Percentiles rank a stretch among this genome's conserved stretches.
Conservation (phyloP, 2,329 filamentous ascomycete genomes). For the Teratosphaeria viscida region DNA sequence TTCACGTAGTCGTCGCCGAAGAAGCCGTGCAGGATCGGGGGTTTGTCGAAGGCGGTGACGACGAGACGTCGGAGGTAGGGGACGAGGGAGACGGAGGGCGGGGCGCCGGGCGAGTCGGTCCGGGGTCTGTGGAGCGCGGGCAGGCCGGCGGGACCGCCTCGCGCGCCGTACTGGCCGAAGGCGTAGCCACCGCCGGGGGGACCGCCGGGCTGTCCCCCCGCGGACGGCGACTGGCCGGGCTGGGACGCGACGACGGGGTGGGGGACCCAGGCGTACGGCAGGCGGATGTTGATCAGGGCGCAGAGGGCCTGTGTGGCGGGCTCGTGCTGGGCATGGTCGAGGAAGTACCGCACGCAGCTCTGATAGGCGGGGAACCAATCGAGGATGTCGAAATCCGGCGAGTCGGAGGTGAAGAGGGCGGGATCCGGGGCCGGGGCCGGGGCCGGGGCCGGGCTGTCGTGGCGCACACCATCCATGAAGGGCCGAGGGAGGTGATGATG, state of each 20-base stretch:
- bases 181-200: constrained; percentile 1
- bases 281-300: constrained; percentile 80
- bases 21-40: constrained; percentile 81
- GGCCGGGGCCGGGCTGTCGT: background rate
- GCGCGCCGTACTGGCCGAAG: constrained; percentile 24
- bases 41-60: constrained; percentile 81
- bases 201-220: constrained; percentile 4
- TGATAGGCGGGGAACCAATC: constrained; percentile 89
- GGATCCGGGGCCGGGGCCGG: background rate
- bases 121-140: constrained; percentile 20
- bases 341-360: constrained; percentile 80
- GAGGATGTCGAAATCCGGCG: constrained; percentile 62
- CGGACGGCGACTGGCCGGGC: constrained; percentile 1
- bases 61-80: constrained; percentile 86
- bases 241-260: constrained; percentile 37
- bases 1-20: constrained; percentile 87
- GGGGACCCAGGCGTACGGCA: constrained; percentile 66
- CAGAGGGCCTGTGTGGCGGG: constrained; percentile 76
- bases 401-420: background rate
- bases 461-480: background rate
- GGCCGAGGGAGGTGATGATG: background rate
- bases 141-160: constrained; percentile 19
- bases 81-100: constrained; percentile 55
- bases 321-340: constrained; percentile 81
- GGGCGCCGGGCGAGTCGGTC: constrained; percentile 15